These are phyloP conservation scores for Trichothecium roseum DNA, from an alignment of 2,329 filamentous ascomycete species.

Conservation along the genomic window DNA sequence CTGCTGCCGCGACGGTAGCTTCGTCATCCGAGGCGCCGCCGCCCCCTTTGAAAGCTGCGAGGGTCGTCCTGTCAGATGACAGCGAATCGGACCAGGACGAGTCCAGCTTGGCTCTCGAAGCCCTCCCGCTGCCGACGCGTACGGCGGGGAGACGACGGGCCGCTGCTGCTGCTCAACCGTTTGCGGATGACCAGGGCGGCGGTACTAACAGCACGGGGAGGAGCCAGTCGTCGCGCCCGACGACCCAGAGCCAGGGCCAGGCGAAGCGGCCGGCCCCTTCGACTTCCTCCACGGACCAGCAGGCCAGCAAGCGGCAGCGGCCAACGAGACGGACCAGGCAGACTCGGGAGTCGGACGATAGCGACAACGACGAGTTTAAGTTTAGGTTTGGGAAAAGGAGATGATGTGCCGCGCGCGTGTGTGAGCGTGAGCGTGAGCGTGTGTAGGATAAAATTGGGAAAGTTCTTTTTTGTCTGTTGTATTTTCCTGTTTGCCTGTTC, in stretches of 20 bases:
- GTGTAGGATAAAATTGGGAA: too few species aligned
- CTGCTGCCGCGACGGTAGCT: conserved; percentile 8
- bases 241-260: conserved; percentile 13
- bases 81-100: conserved; percentile 14
- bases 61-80: conserved; percentile 24
- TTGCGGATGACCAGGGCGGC: not conserved
- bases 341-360: conserved; percentile 32
- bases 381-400: conserved; percentile 45
- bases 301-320: conserved; percentile 13
- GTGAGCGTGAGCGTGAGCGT: too few species aligned
- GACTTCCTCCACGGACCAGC: conserved; percentile 14
- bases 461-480: too few species aligned
- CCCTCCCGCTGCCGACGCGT: not conserved
- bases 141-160: not conserved
- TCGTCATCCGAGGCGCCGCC: conserved; percentile 5
- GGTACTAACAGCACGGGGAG: conserved; percentile 5
- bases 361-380: conserved; percentile 41
- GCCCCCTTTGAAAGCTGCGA: conserved; percentile 7
- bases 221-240: conserved; percentile 16
- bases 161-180: not conserved
- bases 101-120: conserved; percentile 1
- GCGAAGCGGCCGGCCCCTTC: conserved; percentile 23
- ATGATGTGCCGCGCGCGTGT: too few species aligned
- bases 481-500: too few species aligned
- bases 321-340: conserved; percentile 18